Percentiles rank a stretch among this genome's conserved stretches.
These are phyloP conservation scores for Alloteropsis semialata DNA, from an alignment of 176 grass and related monocot genomes.

Conservation along the genomic window DNA sequence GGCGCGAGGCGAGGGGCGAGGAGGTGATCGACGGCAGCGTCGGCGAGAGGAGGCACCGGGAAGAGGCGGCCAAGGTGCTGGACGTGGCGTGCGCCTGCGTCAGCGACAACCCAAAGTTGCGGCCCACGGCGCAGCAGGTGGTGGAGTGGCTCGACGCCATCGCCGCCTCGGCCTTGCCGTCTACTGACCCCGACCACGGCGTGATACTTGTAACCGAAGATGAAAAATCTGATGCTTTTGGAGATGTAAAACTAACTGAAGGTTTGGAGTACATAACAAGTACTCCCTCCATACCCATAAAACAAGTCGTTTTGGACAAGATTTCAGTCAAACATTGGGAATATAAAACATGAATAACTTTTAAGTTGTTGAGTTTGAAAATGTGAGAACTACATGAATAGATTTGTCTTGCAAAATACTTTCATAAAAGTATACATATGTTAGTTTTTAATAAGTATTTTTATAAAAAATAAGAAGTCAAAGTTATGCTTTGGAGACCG, in stretches of 20 bases:
- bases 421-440: too few relatives aligned
- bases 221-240: neutral
- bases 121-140: slow-evolving; percentile 43
- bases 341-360: too few relatives aligned
- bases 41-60: neutral
- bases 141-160: slow-evolving; percentile 40
- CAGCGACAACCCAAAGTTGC: slow-evolving; percentile 22
- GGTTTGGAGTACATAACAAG: neutral
- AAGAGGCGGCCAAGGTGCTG: slow-evolving; percentile 33
- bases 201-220: neutral
- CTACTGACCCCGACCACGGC: neutral
- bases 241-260: too few relatives aligned
- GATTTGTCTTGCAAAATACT: too few relatives aligned
- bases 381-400: too few relatives aligned
- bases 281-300: too few relatives aligned
- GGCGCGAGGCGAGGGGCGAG: slow-evolving; percentile 8
- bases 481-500: too few relatives aligned
- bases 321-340: too few relatives aligned
- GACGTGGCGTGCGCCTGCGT: slow-evolving; percentile 46
- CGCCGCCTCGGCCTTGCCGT: neutral
- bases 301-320: too few relatives aligned
- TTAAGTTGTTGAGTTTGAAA: too few relatives aligned
- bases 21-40: slow-evolving; percentile 24
- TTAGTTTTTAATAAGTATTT: too few relatives aligned
- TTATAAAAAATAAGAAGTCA: too few relatives aligned